Evolutionary conservation across 1,139 yeast genomes (phyloP).

Genomic region (Sugiyamaella sp.): DNA sequence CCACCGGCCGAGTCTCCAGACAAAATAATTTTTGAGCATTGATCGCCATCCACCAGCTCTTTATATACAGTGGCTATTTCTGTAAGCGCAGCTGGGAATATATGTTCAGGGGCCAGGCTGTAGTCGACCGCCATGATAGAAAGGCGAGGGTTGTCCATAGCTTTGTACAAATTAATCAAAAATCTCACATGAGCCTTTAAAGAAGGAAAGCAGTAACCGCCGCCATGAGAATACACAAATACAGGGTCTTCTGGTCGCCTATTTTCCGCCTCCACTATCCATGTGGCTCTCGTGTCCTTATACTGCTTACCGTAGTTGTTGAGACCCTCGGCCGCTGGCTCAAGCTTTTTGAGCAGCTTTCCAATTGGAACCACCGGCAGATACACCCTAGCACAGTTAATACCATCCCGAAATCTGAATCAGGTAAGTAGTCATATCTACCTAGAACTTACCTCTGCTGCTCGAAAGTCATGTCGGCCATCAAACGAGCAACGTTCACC

Average conservation of each 20-base stretch:
- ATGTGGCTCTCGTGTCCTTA: slow-evolving; percentile 15
- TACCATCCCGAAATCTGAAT: too few relatives aligned
- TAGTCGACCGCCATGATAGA: slow-evolving; percentile 47
- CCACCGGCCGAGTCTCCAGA: slow-evolving; percentile 54
- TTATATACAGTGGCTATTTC: slow-evolving; percentile 43
- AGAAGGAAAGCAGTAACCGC: slow-evolving; percentile 45
- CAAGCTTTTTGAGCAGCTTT: not conserved
- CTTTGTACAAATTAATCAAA: slow-evolving; percentile 44
- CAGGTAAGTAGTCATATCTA: too few relatives aligned
- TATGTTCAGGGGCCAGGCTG: slow-evolving; percentile 42
- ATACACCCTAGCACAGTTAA: not conserved
- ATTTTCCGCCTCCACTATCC: slow-evolving; percentile 34
- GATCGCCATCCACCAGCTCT: slow-evolving; percentile 35
- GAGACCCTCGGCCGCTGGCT: slow-evolving; percentile 5
- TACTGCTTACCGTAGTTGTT: slow-evolving; percentile 4
- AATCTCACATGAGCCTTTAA: slow-evolving; percentile 40
- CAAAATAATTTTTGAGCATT: slow-evolving; percentile 40
- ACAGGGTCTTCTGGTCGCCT: slow-evolving; percentile 34
- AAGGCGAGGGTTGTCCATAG: slow-evolving; percentile 36
- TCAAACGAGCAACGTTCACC: slow-evolving; percentile 1
- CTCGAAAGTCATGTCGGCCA: slow-evolving; percentile 3
- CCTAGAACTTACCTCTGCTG: slow-evolving; percentile 5
- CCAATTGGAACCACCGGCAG: slow-evolving; percentile 8
- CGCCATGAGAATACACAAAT: slow-evolving; percentile 45
- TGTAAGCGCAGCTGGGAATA: slow-evolving; percentile 48